phyloP scores from a whole-genome alignment of 2,329 filamentous ascomycete species.

The Botrytis cinerea region DNA sequence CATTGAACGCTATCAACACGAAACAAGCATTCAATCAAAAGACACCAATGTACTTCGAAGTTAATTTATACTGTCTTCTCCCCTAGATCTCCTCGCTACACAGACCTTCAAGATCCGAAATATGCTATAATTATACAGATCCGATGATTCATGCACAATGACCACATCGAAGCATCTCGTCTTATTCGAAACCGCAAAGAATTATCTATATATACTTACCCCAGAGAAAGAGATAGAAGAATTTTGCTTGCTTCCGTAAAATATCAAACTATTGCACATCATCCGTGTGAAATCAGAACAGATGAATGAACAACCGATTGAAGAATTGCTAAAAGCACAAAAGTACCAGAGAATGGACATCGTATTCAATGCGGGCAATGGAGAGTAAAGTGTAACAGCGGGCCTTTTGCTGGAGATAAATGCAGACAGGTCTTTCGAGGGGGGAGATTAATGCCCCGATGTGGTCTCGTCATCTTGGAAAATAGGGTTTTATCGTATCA shows the following conservation, averaged over 20 bases:
- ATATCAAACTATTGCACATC: not conserved
- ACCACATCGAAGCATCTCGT: not conserved
- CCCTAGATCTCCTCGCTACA: not conserved
- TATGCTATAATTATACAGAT: not conserved
- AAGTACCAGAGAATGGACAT: not conserved
- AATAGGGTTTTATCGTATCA: no score
- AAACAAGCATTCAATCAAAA: not conserved
- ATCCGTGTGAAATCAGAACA: not conserved
- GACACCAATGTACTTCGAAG: not conserved
- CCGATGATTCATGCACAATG: not conserved
- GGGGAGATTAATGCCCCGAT: accelerated
- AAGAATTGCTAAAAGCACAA: not conserved
- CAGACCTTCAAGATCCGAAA: not conserved
- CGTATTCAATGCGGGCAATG: not conserved
- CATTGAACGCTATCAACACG: not conserved
- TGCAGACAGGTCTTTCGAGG: not conserved
- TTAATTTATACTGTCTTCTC: not conserved
- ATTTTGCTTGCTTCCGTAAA: not conserved
- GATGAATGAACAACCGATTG: not conserved
- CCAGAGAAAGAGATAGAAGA: not conserved
- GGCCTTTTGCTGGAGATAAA: not conserved
- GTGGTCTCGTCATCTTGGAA: not conserved
- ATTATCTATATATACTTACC: not conserved
- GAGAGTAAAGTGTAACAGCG: not conserved
- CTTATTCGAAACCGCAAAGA: not conserved